phyloP scores from a whole-genome alignment of 495 filamentous ascomycete species.

The Aspergillus carlsbadensis region DNA sequence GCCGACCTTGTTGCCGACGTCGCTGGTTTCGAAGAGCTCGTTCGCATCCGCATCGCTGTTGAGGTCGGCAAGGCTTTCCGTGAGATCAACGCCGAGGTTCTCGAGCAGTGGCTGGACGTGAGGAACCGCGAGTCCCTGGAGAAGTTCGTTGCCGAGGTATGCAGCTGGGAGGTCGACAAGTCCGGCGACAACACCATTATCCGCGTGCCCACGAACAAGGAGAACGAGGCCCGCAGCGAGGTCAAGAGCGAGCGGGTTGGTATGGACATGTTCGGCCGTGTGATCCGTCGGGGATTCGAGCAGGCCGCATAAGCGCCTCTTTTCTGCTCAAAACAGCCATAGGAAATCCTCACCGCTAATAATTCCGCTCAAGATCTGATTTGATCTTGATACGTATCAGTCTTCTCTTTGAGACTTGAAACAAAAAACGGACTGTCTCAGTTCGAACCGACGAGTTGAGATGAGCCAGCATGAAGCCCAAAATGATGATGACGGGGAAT shows the following conservation, averaged over 20 bases:
- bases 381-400: constrained; percentile 15
- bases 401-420: constrained; percentile 1
- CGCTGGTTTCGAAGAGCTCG: constrained; percentile 92
- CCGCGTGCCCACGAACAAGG: constrained; percentile 85
- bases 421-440: constrained; percentile 16
- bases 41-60: constrained; percentile 86
- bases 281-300: constrained; percentile 87
- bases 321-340: not conserved
- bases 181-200: constrained; percentile 47
- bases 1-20: constrained; percentile 94
- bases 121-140: constrained; percentile 66
- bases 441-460: constrained; percentile 4
- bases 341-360: not conserved
- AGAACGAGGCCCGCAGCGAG: constrained; percentile 97
- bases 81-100: constrained; percentile 69
- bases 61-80: constrained; percentile 86
- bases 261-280: constrained; percentile 75
- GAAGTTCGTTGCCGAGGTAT: constrained; percentile 79
- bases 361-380: not conserved
- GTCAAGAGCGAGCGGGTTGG: constrained; percentile 91
- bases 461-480: constrained; percentile 19
- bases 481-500: constrained; percentile 28
- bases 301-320: constrained; percentile 62
- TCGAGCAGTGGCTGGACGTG: constrained; percentile 88
- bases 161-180: constrained; percentile 76